Conservation (phyloP, 2,329 filamentous ascomycete genomes). For the Aspergillus tamarii region DNA sequence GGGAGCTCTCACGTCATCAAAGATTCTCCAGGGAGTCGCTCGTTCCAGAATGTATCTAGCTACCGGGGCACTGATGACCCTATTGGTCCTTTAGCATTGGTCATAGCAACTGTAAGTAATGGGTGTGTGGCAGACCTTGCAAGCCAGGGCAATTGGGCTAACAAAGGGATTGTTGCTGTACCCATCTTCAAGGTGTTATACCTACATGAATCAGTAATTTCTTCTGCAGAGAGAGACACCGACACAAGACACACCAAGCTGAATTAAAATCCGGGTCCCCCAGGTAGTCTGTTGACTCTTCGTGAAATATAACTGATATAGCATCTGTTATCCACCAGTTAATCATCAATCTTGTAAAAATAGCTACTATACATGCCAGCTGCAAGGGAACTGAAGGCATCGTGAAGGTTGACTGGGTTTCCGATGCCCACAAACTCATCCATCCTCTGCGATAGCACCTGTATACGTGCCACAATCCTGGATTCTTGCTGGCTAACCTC, state of each 20-base stretch:
- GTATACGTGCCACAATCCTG: neutral
- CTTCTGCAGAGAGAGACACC: no score
- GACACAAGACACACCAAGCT: neutral
- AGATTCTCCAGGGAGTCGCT: no score
- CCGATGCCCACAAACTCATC: neutral
- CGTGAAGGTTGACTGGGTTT: neutral
- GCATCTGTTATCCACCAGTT: neutral
- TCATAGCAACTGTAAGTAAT: no score
- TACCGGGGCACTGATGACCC: no score
- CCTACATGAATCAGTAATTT: neutral
- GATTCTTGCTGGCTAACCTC: neutral
- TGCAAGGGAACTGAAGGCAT: neutral
- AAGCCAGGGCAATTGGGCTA: neutral
- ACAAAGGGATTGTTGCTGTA: neutral
- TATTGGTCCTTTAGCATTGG: no score
- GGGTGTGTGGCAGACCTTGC: no score
- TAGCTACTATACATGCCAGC: neutral
- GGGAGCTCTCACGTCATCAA: no score
- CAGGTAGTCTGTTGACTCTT: constrained; percentile 1
- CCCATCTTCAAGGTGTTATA: neutral
- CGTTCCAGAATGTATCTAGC: no score
- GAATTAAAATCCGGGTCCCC: constrained; percentile 2
- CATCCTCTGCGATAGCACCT: neutral
- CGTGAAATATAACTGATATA: neutral
- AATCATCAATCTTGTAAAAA: neutral